Conservation (phyloP, 2,329 filamentous ascomycete genomes). For the Tolypocladium endophyticum region DNA sequence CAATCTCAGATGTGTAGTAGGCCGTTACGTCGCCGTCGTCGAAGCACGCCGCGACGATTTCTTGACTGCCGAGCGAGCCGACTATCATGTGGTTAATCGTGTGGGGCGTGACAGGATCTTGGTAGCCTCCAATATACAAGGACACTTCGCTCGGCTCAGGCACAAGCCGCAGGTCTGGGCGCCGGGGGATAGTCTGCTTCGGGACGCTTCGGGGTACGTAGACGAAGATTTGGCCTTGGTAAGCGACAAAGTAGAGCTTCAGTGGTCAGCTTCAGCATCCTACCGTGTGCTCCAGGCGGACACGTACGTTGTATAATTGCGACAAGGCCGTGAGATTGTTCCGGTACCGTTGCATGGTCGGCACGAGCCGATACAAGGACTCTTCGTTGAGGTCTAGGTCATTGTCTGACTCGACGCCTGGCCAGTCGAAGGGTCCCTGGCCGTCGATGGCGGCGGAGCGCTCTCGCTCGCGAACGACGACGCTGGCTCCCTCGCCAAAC, state of each 20-base stretch:
- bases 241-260: slow-evolving; percentile 52
- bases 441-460: slow-evolving; percentile 5
- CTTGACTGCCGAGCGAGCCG: slow-evolving; percentile 57
- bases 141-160: slow-evolving; percentile 30
- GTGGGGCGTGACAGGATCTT: slow-evolving; percentile 44
- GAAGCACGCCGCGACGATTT: slow-evolving; percentile 56
- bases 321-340: slow-evolving; percentile 50
- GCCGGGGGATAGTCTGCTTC: slow-evolving; percentile 34
- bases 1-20: slow-evolving; percentile 51
- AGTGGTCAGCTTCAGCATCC: slow-evolving; percentile 1
- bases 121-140: slow-evolving; percentile 34
- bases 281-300: background rate
- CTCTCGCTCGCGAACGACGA: slow-evolving; percentile 24
- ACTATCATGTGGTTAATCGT: slow-evolving; percentile 59
- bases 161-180: slow-evolving; percentile 39
- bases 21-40: slow-evolving; percentile 69
- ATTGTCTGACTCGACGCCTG: slow-evolving; percentile 12
- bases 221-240: slow-evolving; percentile 45
- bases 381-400: slow-evolving; percentile 4
- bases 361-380: slow-evolving; percentile 19
- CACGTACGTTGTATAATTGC: slow-evolving; percentile 40
- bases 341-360: slow-evolving; percentile 28
- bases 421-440: slow-evolving; percentile 19
- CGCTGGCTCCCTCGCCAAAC: slow-evolving; percentile 25
- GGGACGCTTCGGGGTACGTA: slow-evolving; percentile 38